Evolutionary conservation across 805 yeast genomes (phyloP).

Genomic region (Hanseniaspora guilliermondii): DNA sequence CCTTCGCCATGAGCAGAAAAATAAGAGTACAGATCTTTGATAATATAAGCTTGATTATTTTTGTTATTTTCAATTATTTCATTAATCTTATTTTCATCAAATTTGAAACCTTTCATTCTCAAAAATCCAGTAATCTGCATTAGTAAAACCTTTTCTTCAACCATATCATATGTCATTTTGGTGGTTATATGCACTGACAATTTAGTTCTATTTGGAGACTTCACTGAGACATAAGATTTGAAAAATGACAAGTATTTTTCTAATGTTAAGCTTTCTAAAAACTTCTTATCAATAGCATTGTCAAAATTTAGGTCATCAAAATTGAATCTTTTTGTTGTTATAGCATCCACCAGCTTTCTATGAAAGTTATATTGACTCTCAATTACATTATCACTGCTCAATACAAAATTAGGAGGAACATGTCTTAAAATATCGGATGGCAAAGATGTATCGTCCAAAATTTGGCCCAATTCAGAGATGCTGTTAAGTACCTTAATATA

Average conservation of each 20-base stretch:
- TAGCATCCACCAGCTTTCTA: constrained; percentile 38
- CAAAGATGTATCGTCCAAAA: constrained; percentile 17
- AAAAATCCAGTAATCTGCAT: constrained; percentile 36
- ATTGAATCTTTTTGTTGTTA: constrained; percentile 32
- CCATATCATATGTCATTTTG: constrained; percentile 29
- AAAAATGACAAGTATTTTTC: constrained; percentile 30
- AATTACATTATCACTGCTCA: constrained; percentile 13
- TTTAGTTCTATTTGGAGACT: constrained; percentile 30
- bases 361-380: constrained; percentile 32
- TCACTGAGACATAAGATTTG: constrained; percentile 26
- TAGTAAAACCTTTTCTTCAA: constrained; percentile 27
- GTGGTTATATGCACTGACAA: constrained; percentile 34
- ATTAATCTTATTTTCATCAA: constrained; percentile 30
- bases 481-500: constrained; percentile 26
- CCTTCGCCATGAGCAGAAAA: constrained; percentile 34
- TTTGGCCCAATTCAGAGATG: constrained; percentile 5
- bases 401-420: constrained; percentile 12
- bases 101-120: constrained; percentile 37
- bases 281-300: constrained; percentile 27
- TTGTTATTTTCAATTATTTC: constrained; percentile 31
- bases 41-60: constrained; percentile 29
- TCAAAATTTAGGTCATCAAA: constrained; percentile 29
- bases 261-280: constrained; percentile 27
- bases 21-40: constrained; percentile 33
- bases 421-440: constrained; percentile 12